Evolutionary conservation across 768 basidiomycete species (phyloP), one percentile per base, ranked within the genome.

Genomic region (Dentipellis sp.): DNA sequence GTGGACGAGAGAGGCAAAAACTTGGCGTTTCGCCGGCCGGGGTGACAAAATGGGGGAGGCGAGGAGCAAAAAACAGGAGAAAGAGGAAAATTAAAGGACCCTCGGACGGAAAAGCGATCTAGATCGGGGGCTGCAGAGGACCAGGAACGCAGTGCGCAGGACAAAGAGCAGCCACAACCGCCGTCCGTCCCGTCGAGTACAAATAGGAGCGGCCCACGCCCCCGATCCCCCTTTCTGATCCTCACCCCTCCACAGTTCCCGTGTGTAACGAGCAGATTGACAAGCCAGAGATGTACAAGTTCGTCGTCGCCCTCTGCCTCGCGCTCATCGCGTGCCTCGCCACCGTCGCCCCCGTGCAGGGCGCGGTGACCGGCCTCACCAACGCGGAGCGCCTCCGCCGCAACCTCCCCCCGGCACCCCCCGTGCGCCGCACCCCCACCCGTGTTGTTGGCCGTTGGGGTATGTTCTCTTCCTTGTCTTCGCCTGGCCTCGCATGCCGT

Each of bases 341-440:
- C 50, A 34, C 34, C 17, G 16, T 52, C 29, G 50, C 38, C 34
- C 17, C 34, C 34, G 50, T 36, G 23, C 50, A 10, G 16, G 21
- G 21, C 29, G 23, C 50, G 12, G n/a, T n/a, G 7, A 37, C 52
- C 29, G 39, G 56, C 55, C 16, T 56, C 38, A 48, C 50, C 50
- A 52, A 52, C 21, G 50, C 50, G 3, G 50, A 52, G 34, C 50
- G 50, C 23, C 50, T 52, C 21, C 50, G 50, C 34, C 50, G 50
- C n/a, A 34, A 34, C 7, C 29, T 23, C 9, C 50, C 50, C 50
- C 50, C 35, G 22, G 16, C 37, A 16, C 50, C 34, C 9, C 23
- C 40, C 54, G 3, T 55, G 42, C 23, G 53, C 49, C 36, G 54
- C 39, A n/a, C 23, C 51, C 17, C 58, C 54, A n/a, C n/a, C n/a